phyloP scores from a whole-genome alignment of 257 asterid species.

The Ilex asprella region DNA sequence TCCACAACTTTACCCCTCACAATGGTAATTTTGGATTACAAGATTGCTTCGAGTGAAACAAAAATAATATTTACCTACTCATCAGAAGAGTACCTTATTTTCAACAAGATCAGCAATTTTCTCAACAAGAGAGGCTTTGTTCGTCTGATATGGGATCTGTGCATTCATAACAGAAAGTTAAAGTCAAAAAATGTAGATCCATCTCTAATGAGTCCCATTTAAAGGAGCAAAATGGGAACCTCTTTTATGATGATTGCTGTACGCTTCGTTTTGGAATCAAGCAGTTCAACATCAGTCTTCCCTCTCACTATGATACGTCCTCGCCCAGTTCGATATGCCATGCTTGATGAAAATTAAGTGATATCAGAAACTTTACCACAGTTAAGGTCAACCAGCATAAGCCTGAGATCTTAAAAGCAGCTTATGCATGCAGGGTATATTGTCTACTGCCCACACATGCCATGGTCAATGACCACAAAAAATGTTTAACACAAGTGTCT shows the following conservation, averaged over 20 bases:
- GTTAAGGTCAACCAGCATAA: not conserved
- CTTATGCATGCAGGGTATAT: too few species aligned
- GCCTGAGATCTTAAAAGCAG: too few species aligned
- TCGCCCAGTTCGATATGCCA: constrained; percentile 93
- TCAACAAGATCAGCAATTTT: constrained; percentile 96
- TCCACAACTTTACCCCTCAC: too few species aligned
- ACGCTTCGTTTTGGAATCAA: constrained; percentile 78
- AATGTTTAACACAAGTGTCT: too few species aligned
- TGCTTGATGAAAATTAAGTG: constrained; percentile 37
- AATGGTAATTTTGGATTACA: too few species aligned
- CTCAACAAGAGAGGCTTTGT: constrained; percentile 92
- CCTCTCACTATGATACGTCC: constrained; percentile 94
- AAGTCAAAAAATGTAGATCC: not conserved
- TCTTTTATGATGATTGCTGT: constrained; percentile 89
- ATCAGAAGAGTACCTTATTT: constrained; percentile 53
- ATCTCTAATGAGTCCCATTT: not conserved
- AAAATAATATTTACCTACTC: not conserved
- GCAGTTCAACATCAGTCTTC: constrained; percentile 83
- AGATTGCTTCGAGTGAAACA: too few species aligned
- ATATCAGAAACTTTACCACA: constrained; percentile 2
- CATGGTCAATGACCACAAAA: too few species aligned
- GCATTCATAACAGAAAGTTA: constrained; percentile 12
- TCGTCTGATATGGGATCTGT: constrained; percentile 96
- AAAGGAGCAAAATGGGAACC: constrained; percentile 33
- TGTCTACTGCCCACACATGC: too few species aligned